Evolutionary conservation across 192 early-diverging fungal genomes (phyloP).

Genomic region (Backusella mclennaniae): DNA sequence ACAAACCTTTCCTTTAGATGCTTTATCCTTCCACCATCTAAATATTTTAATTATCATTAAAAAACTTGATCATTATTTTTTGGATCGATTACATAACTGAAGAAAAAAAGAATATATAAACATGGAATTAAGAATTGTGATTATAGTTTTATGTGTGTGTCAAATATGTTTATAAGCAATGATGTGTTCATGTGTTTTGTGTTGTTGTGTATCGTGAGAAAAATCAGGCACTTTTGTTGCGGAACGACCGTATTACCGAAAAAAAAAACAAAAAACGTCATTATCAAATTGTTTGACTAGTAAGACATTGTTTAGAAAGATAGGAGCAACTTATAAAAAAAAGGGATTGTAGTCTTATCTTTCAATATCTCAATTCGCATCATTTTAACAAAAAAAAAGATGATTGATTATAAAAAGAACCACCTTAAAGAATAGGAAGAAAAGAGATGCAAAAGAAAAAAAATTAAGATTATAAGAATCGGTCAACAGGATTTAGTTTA

Average conservation of each 20-base stretch:
- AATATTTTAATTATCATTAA: constrained; percentile 12
- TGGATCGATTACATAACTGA: neutral
- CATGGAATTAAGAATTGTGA: neutral
- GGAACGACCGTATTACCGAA: neutral
- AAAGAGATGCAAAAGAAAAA: neutral
- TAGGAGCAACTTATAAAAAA: too few species aligned
- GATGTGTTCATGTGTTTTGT: neutral
- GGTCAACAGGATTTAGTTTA: neutral
- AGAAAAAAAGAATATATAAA: neutral
- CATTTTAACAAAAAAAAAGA: neutral
- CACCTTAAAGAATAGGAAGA: neutral
- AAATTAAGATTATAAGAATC: neutral
- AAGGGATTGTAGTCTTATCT: too few species aligned
- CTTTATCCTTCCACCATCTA: constrained; percentile 85
- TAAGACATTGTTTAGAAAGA: too few species aligned
- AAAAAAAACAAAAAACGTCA: neutral
- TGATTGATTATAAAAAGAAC: neutral
- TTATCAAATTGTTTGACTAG: neutral
- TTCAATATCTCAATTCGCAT: neutral
- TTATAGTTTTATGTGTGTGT: neutral
- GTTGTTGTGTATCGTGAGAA: neutral
- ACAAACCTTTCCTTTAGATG: constrained; percentile 62
- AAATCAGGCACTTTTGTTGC: neutral
- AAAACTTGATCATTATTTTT: neutral
- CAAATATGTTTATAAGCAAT: neutral